A percentile compares a stretch with the other conserved stretches of the same genome.
These are phyloP conservation scores for Boletus mariae DNA, from an alignment of 1,284 basidiomycete species.

Conservation along the genomic window DNA sequence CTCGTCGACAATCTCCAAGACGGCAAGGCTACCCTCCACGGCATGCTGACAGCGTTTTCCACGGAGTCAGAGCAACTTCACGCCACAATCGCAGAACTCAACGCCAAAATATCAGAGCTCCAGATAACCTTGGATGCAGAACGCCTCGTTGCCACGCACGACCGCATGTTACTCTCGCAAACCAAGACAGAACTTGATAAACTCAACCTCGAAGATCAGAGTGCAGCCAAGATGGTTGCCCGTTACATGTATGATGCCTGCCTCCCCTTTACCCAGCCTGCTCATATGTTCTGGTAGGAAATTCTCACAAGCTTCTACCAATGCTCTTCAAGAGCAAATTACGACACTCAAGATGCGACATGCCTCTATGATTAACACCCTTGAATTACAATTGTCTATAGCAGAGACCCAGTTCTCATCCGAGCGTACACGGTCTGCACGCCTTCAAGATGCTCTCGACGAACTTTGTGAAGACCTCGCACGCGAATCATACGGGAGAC, in stretches of 20 bases:
- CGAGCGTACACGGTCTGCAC: conserved; percentile 43
- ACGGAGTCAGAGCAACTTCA: conserved; percentile 46
- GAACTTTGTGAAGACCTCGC: conserved; percentile 71
- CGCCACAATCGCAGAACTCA: conserved; percentile 42
- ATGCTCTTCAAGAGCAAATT: conserved; percentile 65
- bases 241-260: conserved; percentile 70
- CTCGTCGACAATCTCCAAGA: conserved; percentile 45
- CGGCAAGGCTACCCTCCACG: conserved; percentile 46
- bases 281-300: conserved; percentile 47
- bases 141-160: conserved; percentile 39
- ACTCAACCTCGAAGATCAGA: conserved; percentile 65
- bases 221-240: conserved; percentile 81
- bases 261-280: background rate
- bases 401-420: conserved; percentile 44
- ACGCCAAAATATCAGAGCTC: conserved; percentile 42
- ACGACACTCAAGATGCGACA: conserved; percentile 59
- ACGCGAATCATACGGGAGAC: conserved; percentile 70
- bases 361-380: conserved; percentile 56
- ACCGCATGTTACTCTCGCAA: conserved; percentile 44
- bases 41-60: conserved; percentile 50
- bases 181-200: conserved; percentile 56
- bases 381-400: conserved; percentile 43
- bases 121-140: conserved; percentile 47
- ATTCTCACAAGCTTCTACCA: conserved; percentile 79
- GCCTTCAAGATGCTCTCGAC: conserved; percentile 62